Evolutionary conservation across 1,284 basidiomycete species (phyloP).

Genomic region (Lentinus polychrous): DNA sequence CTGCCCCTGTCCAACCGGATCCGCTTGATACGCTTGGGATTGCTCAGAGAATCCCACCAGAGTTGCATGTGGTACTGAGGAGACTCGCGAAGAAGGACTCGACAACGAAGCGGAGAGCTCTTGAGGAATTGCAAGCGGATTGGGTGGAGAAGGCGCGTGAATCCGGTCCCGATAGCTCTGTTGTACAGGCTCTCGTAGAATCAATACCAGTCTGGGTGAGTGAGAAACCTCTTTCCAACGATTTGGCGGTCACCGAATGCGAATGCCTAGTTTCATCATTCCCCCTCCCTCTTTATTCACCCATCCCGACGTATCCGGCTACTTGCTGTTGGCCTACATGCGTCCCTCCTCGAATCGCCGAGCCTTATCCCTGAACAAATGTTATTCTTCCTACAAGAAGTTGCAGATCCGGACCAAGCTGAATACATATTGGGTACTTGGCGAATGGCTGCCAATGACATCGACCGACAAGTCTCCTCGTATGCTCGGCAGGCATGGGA

Average conservation of each 20-base stretch:
- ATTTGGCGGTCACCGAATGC: neutral
- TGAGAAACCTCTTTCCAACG: constrained; percentile 11
- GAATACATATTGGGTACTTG: constrained; percentile 76
- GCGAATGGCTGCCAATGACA: constrained; percentile 69
- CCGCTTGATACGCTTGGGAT: constrained; percentile 88
- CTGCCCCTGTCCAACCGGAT: constrained; percentile 78
- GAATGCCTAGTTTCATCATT: constrained; percentile 68
- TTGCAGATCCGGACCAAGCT: constrained; percentile 47
- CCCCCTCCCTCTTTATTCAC: constrained; percentile 77
- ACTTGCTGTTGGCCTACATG: constrained; percentile 65
- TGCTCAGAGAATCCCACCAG: constrained; percentile 69
- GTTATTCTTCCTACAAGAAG: constrained; percentile 53
- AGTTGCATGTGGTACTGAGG: constrained; percentile 79
- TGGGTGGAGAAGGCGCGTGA: constrained; percentile 58
- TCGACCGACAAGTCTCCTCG: constrained; percentile 56
- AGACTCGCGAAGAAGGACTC: constrained; percentile 89
- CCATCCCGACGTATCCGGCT: constrained; percentile 74
- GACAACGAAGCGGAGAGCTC: constrained; percentile 78
- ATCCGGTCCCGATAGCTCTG: constrained; percentile 34
- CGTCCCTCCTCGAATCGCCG: constrained; percentile 55
- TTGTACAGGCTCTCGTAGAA: constrained; percentile 42
- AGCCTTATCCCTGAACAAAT: constrained; percentile 44
- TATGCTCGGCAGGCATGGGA: constrained; percentile 52
- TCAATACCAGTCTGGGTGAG: constrained; percentile 88
- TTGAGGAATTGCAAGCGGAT: constrained; percentile 74